Evolutionary conservation across 2,329 filamentous ascomycete genomes (phyloP), one percentile per base, ranked within the genome.

Genomic region (Dactylellina drechsleri): DNA sequence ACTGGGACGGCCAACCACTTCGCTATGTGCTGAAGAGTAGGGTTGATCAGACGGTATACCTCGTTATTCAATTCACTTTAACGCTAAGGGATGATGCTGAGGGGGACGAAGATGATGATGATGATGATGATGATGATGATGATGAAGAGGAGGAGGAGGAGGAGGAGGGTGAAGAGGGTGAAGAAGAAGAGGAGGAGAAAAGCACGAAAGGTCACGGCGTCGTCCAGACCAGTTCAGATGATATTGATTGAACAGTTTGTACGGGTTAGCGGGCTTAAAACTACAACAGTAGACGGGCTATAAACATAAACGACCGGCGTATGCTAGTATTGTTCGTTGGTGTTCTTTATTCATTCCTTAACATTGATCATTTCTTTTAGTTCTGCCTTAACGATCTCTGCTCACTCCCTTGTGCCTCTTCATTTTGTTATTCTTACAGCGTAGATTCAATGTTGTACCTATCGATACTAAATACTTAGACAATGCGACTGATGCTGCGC

Each of bases 1-100:
- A 92, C 80, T 93, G 91, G 90, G 91, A 93, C 79, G 91, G 91
- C 0, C 90, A 93, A 83, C 87, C 88, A 12, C 83, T 92, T 57
- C 86, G 91, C 90, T 93, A 98, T 83, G 92, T 96, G 71, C 86
- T 98, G 80, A 94, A 93, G 81, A 91, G 97, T 82, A 88, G 88
- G 75, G 82, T 85, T 20, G 94, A 91, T 0, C 87, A 87, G 56
- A 87, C 91, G 40, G 86, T 92, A 15, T 92, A 97, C 79, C 88
- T 97, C 31, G 92, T 94, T 53, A 85, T 98, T 15, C 83, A 92
- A 4, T 94, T 98, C 81, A 90, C 89, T 16, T 84, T 97, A 2
- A 85, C 95, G 73, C 86, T 90, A 7, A 89, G 87, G 66, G 89
- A 91, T 54, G 85, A 90, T 76, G 83, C 89, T 18, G 73, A 68